Base-by-base conservation (phyloP, 208 protist species). In the Blastocrithidia nonstop region DNA sequence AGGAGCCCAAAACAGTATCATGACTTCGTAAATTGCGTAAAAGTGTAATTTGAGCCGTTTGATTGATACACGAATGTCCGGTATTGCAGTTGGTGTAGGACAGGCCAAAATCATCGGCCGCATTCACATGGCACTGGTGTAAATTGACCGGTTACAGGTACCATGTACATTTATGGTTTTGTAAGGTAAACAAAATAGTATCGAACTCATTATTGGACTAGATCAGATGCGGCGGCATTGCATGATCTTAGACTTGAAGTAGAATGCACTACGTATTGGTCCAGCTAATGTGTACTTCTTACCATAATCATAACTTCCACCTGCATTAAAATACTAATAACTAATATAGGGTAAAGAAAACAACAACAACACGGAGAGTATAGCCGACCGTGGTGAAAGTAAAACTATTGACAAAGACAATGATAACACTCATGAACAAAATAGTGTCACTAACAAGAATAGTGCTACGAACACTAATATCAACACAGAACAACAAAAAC, bases 171-270 rank as follows among this genome's bases (percentile, higher is more conserved):
- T 97, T 40, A 71, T 58, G 11, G 78, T 98, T n/a, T 52, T 98
- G 4, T 77, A 95, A 33, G 29, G n/a, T n/a, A n/a, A n/a, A n/a
- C 54, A 78, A 19, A 67, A 88, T 43, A 32, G 57, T 17, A 84
- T 95, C 6, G 89, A 96, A 38, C 64, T 96, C 44, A 80, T 98
- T 20, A 75, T 98, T 33, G 95, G 94, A 11, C 75, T 98, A 3
- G 94, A 98, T 53, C 92, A 95, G 64, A 65, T 97, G 21, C 76
- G 60, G 54, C 67, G 87, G 13, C 86, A 93, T 31, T 71, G 72
- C 41, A 82, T 86, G 62, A 13, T 58, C 11, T 74, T 94, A 31
- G 68, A 94, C 43, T 56, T 93, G 21, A 47, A 44, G 7, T 24
- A 60, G 4, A 75, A 83, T 51, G 59, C 37, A 16, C 60, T 93